A percentile compares a stretch with the other conserved stretches of the same genome.
Conservation (phyloP, 768 basidiomycete genomes). For the Xerocomellus chrysenteron region DNA sequence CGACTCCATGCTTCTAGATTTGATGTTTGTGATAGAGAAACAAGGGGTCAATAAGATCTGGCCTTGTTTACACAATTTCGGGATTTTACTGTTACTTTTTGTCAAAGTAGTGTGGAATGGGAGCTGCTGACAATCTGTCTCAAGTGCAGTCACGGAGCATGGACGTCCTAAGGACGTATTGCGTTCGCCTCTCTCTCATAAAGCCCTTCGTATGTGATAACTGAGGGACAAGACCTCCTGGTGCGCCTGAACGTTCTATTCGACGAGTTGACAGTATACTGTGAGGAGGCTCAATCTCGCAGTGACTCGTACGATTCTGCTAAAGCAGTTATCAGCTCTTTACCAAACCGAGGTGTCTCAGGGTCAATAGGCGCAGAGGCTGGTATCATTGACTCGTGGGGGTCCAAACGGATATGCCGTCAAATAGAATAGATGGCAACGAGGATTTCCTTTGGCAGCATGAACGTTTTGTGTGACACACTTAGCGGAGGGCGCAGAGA, state of each 20-base stretch:
- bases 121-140: neutral
- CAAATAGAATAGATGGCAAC: conserved; percentile 2
- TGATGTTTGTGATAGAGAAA: conserved; percentile 18
- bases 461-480: conserved; percentile 7
- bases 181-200: neutral
- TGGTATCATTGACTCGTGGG: conserved; percentile 8
- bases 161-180: neutral
- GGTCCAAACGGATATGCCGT: conserved; percentile 8
- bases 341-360: neutral
- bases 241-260: neutral
- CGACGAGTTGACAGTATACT: neutral
- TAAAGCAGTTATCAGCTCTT: neutral
- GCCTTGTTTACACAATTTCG: conserved; percentile 8
- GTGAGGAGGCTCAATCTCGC: neutral
- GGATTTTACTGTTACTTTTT: neutral
- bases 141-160: neutral
- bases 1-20: conserved; percentile 23
- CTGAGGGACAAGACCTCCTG: neutral
- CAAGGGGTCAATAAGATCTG: conserved; percentile 22
- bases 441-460: conserved; percentile 10
- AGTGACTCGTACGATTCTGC: neutral
- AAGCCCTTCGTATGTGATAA: neutral
- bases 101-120: neutral
- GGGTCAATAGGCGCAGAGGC: conserved; percentile 4
- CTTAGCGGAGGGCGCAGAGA: conserved; percentile 27